phyloP scores from a whole-genome alignment of 2,329 filamentous ascomycete species.

The Ophioceras dolichostomum region DNA sequence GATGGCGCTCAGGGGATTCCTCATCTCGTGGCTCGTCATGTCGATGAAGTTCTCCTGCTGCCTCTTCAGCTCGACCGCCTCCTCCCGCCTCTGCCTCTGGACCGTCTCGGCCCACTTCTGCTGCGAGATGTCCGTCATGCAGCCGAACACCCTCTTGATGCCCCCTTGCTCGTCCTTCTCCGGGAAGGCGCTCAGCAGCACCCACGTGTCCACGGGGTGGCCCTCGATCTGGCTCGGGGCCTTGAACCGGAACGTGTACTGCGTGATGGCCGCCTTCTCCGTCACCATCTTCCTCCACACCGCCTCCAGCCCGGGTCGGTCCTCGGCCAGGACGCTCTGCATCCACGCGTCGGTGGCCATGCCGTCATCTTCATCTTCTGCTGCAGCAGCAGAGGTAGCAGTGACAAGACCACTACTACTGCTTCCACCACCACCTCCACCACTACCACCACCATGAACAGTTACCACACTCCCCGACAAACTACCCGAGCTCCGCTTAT shows the following conservation, averaged over 20 bases:
- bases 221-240: conserved; percentile 48
- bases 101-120: conserved; percentile 78
- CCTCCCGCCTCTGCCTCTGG: conserved; percentile 64
- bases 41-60: conserved; percentile 63
- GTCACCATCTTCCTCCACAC: conserved; percentile 52
- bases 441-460: no score
- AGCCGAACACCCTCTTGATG: conserved; percentile 66
- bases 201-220: conserved; percentile 59
- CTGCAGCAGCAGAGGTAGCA: no score
- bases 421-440: no score
- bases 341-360: no score
- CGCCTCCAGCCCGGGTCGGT: conserved; percentile 42
- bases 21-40: conserved; percentile 64
- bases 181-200: conserved; percentile 63
- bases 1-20: conserved; percentile 63
- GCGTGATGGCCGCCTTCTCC: conserved; percentile 51
- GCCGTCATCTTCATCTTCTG: no score
- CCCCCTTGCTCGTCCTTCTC: conserved; percentile 52
- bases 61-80: conserved; percentile 69
- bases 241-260: conserved; percentile 62
- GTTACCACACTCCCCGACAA: no score
- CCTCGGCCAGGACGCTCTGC: conserved; percentile 56
- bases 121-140: conserved; percentile 73
- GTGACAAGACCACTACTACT: no score
- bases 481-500: conserved; percentile 44